These are phyloP conservation scores for Curvularia verruculosa DNA, from an alignment of 2,329 filamentous ascomycete genomes.

Conservation along the genomic window DNA sequence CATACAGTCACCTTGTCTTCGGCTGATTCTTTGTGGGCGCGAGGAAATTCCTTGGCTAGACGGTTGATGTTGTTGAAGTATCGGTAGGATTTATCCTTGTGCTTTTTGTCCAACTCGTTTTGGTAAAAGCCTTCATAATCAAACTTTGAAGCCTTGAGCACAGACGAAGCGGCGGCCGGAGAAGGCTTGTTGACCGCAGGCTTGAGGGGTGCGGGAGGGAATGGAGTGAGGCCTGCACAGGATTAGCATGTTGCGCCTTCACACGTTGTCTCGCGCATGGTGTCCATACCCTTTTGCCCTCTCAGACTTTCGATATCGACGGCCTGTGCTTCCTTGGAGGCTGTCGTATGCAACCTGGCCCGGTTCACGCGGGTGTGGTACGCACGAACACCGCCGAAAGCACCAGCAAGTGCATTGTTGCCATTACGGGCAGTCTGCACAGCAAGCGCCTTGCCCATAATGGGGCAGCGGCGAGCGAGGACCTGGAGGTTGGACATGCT, in stretches of 20 bases:
- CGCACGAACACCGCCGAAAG: constrained; percentile 57
- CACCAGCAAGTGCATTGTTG: constrained; percentile 55
- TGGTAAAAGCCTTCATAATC: constrained; percentile 92
- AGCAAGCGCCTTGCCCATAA: constrained; percentile 97
- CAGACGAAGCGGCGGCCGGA: constrained; percentile 53
- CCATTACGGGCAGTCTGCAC: constrained; percentile 69
- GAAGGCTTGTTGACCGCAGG: constrained; percentile 27
- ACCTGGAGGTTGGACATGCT: constrained; percentile 97
- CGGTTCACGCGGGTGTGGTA: constrained; percentile 62
- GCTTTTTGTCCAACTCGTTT: constrained; percentile 93
- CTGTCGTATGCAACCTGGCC: constrained; percentile 81
- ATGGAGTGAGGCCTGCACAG: constrained; percentile 36
- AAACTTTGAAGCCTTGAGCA: constrained; percentile 67
- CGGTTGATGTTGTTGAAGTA: constrained; percentile 99
- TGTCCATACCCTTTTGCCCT: constrained; percentile 50
- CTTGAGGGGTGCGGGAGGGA: constrained; percentile 38
- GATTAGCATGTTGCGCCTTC: constrained; percentile 22
- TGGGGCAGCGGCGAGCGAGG: constrained; percentile 90
- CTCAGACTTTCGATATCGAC: constrained; percentile 62
- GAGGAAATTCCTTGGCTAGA: constrained; percentile 92
- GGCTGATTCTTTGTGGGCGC: constrained; percentile 83
- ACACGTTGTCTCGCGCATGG: background rate
- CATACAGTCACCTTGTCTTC: constrained; percentile 93
- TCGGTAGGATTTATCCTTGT: constrained; percentile 99
- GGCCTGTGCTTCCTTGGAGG: constrained; percentile 76